Evolutionary conservation across 148 eudicot genomes (phyloP), one percentile per base, ranked within the genome.

Genomic region (Vaccinium corymbosum): DNA sequence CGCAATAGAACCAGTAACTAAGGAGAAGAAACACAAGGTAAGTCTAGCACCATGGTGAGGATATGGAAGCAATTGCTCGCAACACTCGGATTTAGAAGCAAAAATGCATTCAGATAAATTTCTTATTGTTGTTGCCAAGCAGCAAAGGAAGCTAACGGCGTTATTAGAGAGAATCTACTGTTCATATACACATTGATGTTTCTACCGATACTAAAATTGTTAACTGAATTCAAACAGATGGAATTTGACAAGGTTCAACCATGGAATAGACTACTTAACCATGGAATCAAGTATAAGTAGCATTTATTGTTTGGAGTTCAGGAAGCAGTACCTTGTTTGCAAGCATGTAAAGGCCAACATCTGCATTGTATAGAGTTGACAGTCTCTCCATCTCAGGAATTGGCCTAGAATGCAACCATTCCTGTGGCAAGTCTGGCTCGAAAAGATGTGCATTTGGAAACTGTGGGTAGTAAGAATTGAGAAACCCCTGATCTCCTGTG

Each of bases 301-400:
- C 9, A 35, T 32, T 4, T 1, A 51, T 12, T 51, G 20, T 77
- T 73, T 25, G 14, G 29, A 68, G 70, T 84, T 76, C 62, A 56
- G 66, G 76, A 80, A 75, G 6, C 62, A 10, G 38, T 84, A 97
- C 99, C 99, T 97, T 97, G 85, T 97, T 97, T 82, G 99, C 99
- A 80, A 97, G 98, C 99, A 97, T 97, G 90, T 97, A 97, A 78
- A 97, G 92, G 68, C 99, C 99, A 92, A 97, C 99, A 91, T 97
- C 99, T 82, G 99, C 99, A 93, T 97, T 97, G 78, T 91, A 97
- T 76, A 97, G 87, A 79, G 99, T 97, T 83, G 99, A 95, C 80
- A 97, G 98, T 80, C 99, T 97, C 87, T 97, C 95, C 99, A 97
- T 97, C 83, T 88, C 87, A 76, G 94, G 91, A 79, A 80, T 86